Evolutionary conservation across 2,329 filamentous ascomycete species (phyloP).

Genomic region (Fusarium fujikuroi): DNA sequence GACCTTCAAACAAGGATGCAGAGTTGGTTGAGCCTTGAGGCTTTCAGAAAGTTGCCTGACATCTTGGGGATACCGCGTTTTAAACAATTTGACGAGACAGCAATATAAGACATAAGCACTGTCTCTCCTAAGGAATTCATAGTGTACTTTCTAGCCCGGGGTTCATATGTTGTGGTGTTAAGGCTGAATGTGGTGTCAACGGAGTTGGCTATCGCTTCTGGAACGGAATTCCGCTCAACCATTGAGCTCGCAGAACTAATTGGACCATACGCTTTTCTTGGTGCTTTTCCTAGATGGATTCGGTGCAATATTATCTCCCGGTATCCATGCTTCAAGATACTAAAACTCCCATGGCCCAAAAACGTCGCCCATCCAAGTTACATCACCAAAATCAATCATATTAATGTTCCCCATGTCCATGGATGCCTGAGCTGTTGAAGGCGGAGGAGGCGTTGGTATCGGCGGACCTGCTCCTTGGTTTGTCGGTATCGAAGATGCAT

Average conservation of each 20-base stretch:
- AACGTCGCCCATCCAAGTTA: conserved; percentile 53
- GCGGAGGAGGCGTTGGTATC: conserved; percentile 14
- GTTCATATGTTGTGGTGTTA: conserved; percentile 5
- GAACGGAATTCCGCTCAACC: conserved; percentile 21
- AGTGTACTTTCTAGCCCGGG: conserved; percentile 9
- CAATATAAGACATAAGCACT: conserved; percentile 5
- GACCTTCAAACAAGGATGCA: neutral
- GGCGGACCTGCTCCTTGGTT: conserved; percentile 38
- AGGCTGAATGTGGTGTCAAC: conserved; percentile 24
- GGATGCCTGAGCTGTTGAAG: conserved; percentile 14
- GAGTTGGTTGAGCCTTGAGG: neutral
- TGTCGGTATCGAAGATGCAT: conserved; percentile 44
- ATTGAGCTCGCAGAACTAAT: neutral
- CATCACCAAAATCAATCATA: conserved; percentile 49
- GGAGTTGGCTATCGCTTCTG: conserved; percentile 15
- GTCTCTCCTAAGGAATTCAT: conserved; percentile 1
- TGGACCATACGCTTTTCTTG: neutral
- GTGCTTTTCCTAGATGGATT: neutral
- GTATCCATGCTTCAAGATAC: neutral
- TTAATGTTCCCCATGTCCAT: conserved; percentile 39
- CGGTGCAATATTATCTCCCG: neutral
- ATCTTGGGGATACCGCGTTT: conserved; percentile 15
- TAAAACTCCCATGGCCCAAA: conserved; percentile 53
- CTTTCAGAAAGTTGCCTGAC: neutral
- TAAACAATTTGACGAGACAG: conserved; percentile 13